Percentiles rank a stretch among this genome's conserved stretches.
phyloP scores from a whole-genome alignment of 305 asterid species.

The Solanum chacoense region DNA sequence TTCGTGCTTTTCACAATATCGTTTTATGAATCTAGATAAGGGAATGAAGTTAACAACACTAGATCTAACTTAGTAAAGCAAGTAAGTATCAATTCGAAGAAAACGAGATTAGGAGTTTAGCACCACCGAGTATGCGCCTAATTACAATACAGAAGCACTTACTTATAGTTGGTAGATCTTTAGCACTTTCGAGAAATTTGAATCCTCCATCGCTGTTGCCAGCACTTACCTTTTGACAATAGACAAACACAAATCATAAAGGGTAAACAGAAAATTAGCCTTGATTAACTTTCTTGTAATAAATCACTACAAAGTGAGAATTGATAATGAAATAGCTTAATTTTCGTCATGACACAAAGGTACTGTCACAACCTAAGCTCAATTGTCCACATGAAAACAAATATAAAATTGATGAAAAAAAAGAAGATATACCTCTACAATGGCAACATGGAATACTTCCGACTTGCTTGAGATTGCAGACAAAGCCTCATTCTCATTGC shows the following conservation, averaged over 20 bases:
- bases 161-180: conserved; percentile 36
- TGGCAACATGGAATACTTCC: conserved; percentile 37
- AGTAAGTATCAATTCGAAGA: neutral
- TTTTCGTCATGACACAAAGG: neutral
- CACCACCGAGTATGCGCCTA: neutral
- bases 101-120: neutral
- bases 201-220: conserved; percentile 17
- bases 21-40: neutral
- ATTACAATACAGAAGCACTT: conserved; percentile 6
- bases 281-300: neutral
- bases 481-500: conserved; percentile 30
- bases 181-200: conserved; percentile 27
- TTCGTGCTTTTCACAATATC: neutral
- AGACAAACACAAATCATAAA: neutral
- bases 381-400: neutral
- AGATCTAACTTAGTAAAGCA: neutral
- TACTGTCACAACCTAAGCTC: neutral
- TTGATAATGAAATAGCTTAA: neutral
- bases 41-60: neutral
- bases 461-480: conserved; percentile 27
- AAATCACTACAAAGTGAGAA: neutral
- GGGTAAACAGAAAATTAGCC: neutral
- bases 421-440: conserved; percentile 27
- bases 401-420: neutral
- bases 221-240: conserved; percentile 20